Base-by-base conservation (phyloP, 73 alveolate species). In the Symbiodinium pilosum region DNA sequence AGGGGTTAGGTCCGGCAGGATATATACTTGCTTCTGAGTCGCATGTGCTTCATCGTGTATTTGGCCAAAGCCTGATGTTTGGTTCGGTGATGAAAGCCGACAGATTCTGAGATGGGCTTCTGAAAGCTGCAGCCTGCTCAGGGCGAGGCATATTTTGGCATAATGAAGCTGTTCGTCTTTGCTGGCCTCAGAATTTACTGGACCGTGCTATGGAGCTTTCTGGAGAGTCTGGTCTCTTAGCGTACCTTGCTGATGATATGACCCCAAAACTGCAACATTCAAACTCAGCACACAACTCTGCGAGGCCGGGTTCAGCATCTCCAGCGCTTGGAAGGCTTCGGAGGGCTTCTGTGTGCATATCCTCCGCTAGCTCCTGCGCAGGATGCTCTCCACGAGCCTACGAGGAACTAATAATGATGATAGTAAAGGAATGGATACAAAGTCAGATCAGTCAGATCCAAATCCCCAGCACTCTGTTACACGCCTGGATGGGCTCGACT, bases 21-120 rank as follows among this genome's bases (percentile, higher is more conserved):
- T 47, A 6, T 9, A 47, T 14, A 47, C 59, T 47, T 91, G 73
- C 97, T 42, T 85, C 86, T 77, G 56, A 12, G 97, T 40, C 39
- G 26, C 97, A 91, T 91, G 77, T 91, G 97, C 52, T 86, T 59
- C 97, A 91, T 91, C n/a, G 97, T 68, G 39, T 91, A 91, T 41
- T 71, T 91, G 30, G 97, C 97, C 39, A 42, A 86, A 39, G 97
- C 97, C 97, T 91, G 52, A 12, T n/a, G n/a, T 8, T 26, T 5
- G 6, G 39, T 32, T n/a, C n/a, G n/a, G n/a, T n/a, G n/a, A n/a
- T n/a, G n/a, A n/a, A n/a, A n/a, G n/a, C n/a, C n/a, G n/a, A n/a
- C n/a, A n/a, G n/a, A n/a, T n/a, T n/a, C n/a, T n/a, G n/a, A n/a
- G n/a, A n/a, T n/a, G n/a, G n/a, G n/a, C n/a, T n/a, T n/a, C n/a